phyloP scores from a whole-genome alignment of 2,329 filamentous ascomycete species.

The Aspergillus candidus region DNA sequence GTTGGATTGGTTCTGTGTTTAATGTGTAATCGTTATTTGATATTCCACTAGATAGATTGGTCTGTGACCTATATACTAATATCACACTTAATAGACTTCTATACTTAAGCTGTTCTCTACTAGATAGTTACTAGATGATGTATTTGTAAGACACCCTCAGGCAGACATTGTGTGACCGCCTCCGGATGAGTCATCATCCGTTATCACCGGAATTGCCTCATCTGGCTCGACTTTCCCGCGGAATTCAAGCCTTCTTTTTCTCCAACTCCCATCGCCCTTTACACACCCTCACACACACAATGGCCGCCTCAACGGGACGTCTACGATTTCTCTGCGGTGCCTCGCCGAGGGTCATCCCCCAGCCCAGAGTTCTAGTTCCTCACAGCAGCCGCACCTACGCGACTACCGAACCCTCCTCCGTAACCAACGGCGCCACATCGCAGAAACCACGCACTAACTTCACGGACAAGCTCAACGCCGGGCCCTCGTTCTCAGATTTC shows the following conservation, averaged over 20 bases:
- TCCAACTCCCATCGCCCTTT: constrained; percentile 8
- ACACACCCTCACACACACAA: constrained; percentile 11
- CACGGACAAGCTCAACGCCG: constrained; percentile 57
- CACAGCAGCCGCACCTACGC: constrained; percentile 31
- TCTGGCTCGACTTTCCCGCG: constrained; percentile 22
- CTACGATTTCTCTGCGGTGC: constrained; percentile 26
- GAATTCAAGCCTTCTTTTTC: constrained; percentile 17
- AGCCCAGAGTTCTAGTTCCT: constrained; percentile 12
- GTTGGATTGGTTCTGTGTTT: constrained; percentile 5
- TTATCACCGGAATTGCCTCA: background rate
- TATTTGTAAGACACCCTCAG: too few species aligned
- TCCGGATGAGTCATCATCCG: too few species aligned
- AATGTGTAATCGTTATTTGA: constrained; percentile 13
- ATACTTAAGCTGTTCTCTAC: too few species aligned
- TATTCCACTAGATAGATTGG: background rate
- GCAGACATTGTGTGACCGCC: too few species aligned
- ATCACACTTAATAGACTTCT: background rate
- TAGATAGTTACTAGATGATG: too few species aligned
- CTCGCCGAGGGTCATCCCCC: constrained; percentile 18
- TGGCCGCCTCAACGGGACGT: constrained; percentile 29
- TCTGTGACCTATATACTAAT: constrained; percentile 4
- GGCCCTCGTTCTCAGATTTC: constrained; percentile 60
- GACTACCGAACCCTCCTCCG: constrained; percentile 33
- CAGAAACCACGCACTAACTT: constrained; percentile 53
- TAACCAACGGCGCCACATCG: constrained; percentile 44